Evolutionary conservation across 1,284 basidiomycete genomes (phyloP).

Genomic region (Apiotrichum domesticum): DNA sequence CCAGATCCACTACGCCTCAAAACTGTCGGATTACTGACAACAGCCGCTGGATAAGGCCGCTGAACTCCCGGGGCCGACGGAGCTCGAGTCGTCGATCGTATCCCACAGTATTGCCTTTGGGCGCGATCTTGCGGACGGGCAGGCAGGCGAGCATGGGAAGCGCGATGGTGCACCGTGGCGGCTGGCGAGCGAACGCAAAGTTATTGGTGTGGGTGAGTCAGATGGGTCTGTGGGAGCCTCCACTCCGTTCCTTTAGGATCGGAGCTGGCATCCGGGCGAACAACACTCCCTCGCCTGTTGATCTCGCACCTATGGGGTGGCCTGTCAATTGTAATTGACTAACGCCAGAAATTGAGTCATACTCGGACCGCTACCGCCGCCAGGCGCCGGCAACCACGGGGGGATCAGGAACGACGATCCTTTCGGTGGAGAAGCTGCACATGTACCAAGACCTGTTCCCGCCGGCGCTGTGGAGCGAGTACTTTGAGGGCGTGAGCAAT

Average conservation of each 20-base stretch:
- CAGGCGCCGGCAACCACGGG: not conserved
- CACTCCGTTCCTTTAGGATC: too few species aligned
- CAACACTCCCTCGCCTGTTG: too few species aligned
- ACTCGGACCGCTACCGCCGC: constrained; percentile 35
- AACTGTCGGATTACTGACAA: not conserved
- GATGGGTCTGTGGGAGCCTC: too few species aligned
- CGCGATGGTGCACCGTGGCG: constrained; percentile 32
- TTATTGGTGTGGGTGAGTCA: constrained; percentile 38
- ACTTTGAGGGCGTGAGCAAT: constrained; percentile 31
- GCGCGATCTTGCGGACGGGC: constrained; percentile 20
- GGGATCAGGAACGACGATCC: constrained; percentile 7
- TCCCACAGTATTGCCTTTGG: constrained; percentile 18
- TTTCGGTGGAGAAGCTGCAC: constrained; percentile 27
- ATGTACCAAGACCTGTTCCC: constrained; percentile 40
- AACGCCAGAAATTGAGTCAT: constrained; percentile 43
- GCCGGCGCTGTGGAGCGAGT: constrained; percentile 38
- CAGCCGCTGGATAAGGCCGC: constrained; percentile 30
- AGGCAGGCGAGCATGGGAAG: constrained; percentile 1
- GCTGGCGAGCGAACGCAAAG: constrained; percentile 33
- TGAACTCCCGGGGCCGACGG: constrained; percentile 24
- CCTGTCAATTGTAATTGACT: not conserved
- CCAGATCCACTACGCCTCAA: too few species aligned
- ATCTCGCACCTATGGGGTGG: too few species aligned
- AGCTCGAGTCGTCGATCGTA: constrained; percentile 21
- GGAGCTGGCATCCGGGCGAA: not conserved